phyloP scores from a whole-genome alignment of 805 yeast species.

The Kluyveromyces siamensis region DNA sequence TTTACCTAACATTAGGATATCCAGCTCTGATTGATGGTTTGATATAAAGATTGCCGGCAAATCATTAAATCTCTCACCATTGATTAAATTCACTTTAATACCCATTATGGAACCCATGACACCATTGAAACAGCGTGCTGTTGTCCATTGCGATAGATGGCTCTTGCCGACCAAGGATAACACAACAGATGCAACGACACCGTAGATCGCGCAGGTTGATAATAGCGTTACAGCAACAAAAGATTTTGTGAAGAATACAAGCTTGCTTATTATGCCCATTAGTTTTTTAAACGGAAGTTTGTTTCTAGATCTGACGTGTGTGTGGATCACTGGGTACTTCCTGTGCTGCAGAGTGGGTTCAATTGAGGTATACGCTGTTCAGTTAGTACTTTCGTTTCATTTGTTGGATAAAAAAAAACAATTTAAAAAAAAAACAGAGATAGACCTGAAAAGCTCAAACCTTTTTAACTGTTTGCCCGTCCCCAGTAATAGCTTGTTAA shows the following conservation, averaged over 20 bases:
- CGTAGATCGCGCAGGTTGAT: constrained; percentile 58
- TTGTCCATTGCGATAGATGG: constrained; percentile 78
- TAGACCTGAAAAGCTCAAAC: no score
- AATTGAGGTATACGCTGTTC: no score
- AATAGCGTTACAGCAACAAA: constrained; percentile 44
- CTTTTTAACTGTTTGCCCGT: no score
- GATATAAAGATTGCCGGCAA: constrained; percentile 74
- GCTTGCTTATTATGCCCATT: constrained; percentile 21
- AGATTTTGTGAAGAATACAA: constrained; percentile 50
- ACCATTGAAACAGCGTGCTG: constrained; percentile 73
- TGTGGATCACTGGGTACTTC: no score
- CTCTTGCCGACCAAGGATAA: constrained; percentile 64
- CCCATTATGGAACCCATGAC: constrained; percentile 57
- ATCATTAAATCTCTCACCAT: constrained; percentile 48
- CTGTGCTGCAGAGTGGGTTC: no score
- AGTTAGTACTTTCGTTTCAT: no score
- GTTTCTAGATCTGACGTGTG: no score
- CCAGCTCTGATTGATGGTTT: constrained; percentile 89
- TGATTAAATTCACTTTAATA: constrained; percentile 57
- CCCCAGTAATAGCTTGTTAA: background rate
- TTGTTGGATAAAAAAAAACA: no score
- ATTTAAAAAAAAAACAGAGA: no score
- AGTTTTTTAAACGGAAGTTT: no score
- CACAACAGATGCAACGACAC: constrained; percentile 64
- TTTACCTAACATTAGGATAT: constrained; percentile 71